Evolutionary conservation across 1,139 yeast species (phyloP).

Genomic region (Yamadazyma blattariae): DNA sequence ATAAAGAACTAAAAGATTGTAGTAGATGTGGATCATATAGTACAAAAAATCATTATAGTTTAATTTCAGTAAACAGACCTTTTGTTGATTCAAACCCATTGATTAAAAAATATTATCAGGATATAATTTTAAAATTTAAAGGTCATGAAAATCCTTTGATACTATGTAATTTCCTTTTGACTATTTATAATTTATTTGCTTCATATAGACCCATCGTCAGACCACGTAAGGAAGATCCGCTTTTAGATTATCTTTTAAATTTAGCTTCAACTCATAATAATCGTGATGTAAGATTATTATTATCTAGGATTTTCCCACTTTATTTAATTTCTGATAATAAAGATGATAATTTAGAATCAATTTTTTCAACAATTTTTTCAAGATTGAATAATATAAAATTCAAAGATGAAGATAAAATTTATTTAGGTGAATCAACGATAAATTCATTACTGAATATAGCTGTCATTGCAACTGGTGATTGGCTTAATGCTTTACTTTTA

Average conservation of each 20-base stretch:
- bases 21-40: constrained; percentile 33
- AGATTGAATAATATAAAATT: constrained; percentile 36
- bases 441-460: constrained; percentile 62
- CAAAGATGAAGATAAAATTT: constrained; percentile 18
- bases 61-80: constrained; percentile 22
- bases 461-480: constrained; percentile 56
- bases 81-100: constrained; percentile 20
- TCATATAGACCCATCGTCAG: constrained; percentile 37
- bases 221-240: constrained; percentile 13
- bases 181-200: constrained; percentile 46
- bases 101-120: constrained; percentile 21
- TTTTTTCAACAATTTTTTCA: constrained; percentile 35
- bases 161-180: constrained; percentile 41
- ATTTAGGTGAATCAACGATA: constrained; percentile 62
- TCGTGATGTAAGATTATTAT: constrained; percentile 52
- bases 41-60: constrained; percentile 20
- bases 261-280: constrained; percentile 25
- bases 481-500: constrained; percentile 57
- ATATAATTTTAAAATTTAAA: constrained; percentile 11
- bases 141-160: constrained; percentile 19
- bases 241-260: constrained; percentile 20
- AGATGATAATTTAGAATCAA: constrained; percentile 26
- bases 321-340: constrained; percentile 32
- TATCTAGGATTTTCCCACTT: constrained; percentile 47
- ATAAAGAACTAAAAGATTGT: constrained; percentile 32